Base-by-base conservation (phyloP, 176 grass and related monocot genomes). In the Aegilops tauschii region DNA sequence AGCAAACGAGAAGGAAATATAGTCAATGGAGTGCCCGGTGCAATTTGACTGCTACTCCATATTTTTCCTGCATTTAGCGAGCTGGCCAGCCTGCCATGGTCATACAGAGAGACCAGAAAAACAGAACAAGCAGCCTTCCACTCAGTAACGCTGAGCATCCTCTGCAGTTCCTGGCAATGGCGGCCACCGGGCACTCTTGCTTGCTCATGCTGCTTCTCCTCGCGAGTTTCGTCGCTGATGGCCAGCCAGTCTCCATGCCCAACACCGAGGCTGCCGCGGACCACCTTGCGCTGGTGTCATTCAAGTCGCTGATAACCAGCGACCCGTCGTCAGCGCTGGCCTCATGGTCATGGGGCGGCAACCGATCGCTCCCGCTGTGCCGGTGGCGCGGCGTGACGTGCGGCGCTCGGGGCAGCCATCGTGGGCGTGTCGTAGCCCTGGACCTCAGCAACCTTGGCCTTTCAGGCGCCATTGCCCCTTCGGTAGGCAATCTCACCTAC, bases 301-400 rank as follows among this genome's bases (percentile, higher is more conserved):
- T 84, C 71, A 76, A 65, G 58, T 32, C 70, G 18, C 25, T 6
- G 25, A 9, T 84, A n/a, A 64, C 12, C 9, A 34, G 70, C 14
- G 82, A 76, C 27, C 77, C 56, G 0, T 45, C 12, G 2, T 61
- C 35, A 4, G 85, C 67, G 4, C 12, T 80, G 20, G 67, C 54
- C 9, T 73, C 77, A 2, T 79, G 84, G 84, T 73, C 77, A 2
- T 79, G 84, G 84, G 45, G 30, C 12, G 75, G 73, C 42, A 85
- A 79, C 84, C 34, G 25, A 9, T 69, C 64, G 32, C 3, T 86
- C 30, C 83, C 73, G 25, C n/a, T 30, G 14, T 86, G 84, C 84
- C 31, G 54, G 37, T 86, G 84, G 84, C 84, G 10, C 3, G 84
- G 84, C 12, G 32, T 86, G 13, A 59, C 12, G 34, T 84, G 82